Evolutionary conservation across 805 yeast species (phyloP).

Genomic region (Candida sithepensis): DNA sequence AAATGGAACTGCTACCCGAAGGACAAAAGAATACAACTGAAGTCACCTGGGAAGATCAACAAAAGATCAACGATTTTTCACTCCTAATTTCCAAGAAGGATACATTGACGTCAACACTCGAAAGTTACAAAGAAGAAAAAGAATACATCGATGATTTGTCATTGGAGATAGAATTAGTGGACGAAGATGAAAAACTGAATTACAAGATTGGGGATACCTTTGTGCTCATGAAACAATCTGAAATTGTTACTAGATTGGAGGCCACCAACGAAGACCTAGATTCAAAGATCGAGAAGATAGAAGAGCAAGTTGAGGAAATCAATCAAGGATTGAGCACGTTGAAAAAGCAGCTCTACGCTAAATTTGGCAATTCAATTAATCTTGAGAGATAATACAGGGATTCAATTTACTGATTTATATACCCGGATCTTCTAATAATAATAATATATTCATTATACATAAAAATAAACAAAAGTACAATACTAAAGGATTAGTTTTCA

Average conservation of each 20-base stretch:
- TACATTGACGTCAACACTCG: slow-evolving; percentile 45
- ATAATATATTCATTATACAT: not conserved
- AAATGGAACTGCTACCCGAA: slow-evolving; percentile 42
- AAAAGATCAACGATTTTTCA: slow-evolving; percentile 83
- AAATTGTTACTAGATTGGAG: slow-evolving; percentile 69
- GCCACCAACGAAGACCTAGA: slow-evolving; percentile 53
- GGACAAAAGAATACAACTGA: slow-evolving; percentile 55
- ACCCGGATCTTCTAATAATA: not conserved
- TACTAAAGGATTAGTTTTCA: not conserved
- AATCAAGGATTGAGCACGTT: slow-evolving; percentile 55
- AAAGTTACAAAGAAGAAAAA: slow-evolving; percentile 58
- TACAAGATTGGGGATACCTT: slow-evolving; percentile 83
- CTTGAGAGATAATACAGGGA: slow-evolving; percentile 50
- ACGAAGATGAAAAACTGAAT: slow-evolving; percentile 65
- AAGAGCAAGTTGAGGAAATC: slow-evolving; percentile 44
- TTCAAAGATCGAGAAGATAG: slow-evolving; percentile 42
- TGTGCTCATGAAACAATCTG: slow-evolving; percentile 60
- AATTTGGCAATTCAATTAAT: slow-evolving; percentile 86
- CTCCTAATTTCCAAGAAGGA: slow-evolving; percentile 74
- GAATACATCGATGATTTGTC: slow-evolving; percentile 86
- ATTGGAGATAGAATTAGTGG: slow-evolving; percentile 81
- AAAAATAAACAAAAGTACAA: not conserved
- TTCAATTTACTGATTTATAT: not conserved
- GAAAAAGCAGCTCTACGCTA: slow-evolving; percentile 76
- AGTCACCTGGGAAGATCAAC: slow-evolving; percentile 82